Base-by-base conservation (phyloP, 495 filamentous ascomycete species). In the Talaromyces stipitatus region DNA sequence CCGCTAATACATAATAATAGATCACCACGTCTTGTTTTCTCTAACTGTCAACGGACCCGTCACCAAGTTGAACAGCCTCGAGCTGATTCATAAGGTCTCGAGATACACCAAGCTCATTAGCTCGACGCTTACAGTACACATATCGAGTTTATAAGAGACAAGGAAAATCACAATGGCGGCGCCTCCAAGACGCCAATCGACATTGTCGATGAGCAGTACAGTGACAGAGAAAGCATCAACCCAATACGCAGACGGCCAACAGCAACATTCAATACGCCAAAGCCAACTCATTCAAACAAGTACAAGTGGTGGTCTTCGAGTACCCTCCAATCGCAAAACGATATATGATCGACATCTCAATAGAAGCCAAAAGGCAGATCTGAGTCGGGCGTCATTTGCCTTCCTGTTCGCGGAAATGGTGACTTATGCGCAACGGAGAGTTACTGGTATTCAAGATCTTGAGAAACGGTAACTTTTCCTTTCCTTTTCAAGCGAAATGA, bases 351-450 rank as follows among this genome's bases (percentile, higher is more conserved):
- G 95, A 55, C 89, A 95, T 59, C 78, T 97, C 47, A 95, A 95
- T 69, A 87, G 94, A 54, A 89, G 83, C 65, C 87, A 87, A 65
- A 89, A 86, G 60, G 79, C 88, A 26, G 91, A 97, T 75, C 80
- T 94, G 58, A 95, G 90, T 70, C 87, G 94, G 55, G 85, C 95
- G 0, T 89, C 88, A 69, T 97, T 99, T 71, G 95, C 94, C 29
- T 97, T 94, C 66, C 77, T 99, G 20, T 99, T 99, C 64, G 85
- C 83, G 36, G 92, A 97, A 78, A 96, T 99, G 90, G 91, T 99
- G 29, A 85, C 82, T 63, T 97, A 99, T 70, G 92, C 94, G 43
- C 95, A 97, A 67, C 84, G 85, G 63, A 77, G 88, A 60, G 92
- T 96, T 54, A 92, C 87, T 55, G 91, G 89, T 1, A 95, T 97